phyloP scores from a whole-genome alignment of 805 yeast species.

The Blastobotrys terrestris region DNA sequence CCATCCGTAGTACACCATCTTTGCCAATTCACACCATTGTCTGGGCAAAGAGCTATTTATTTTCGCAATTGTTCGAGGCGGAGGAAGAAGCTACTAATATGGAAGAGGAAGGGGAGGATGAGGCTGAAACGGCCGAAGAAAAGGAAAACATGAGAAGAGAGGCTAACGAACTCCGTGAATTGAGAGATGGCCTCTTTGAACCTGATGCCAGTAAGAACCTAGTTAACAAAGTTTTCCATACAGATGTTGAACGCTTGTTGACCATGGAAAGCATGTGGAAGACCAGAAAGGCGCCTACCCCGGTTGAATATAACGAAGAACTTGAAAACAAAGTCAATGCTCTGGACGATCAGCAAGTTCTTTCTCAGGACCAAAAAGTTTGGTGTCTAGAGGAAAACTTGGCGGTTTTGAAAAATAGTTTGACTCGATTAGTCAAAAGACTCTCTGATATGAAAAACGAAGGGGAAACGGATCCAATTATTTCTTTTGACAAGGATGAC shows the following conservation, averaged over 20 bases:
- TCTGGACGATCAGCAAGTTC: constrained; percentile 23
- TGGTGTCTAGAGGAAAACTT: constrained; percentile 66
- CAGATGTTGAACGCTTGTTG: constrained; percentile 74
- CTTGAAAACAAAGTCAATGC: constrained; percentile 17
- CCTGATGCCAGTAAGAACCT: constrained; percentile 30
- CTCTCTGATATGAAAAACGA: constrained; percentile 11
- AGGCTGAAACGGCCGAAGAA: constrained; percentile 44
- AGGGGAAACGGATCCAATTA: neutral
- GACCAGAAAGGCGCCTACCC: constrained; percentile 59
- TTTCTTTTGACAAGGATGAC: constrained; percentile 86
- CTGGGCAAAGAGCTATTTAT: constrained; percentile 93
- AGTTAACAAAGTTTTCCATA: constrained; percentile 47
- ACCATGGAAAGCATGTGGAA: constrained; percentile 74
- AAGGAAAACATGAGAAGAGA: constrained; percentile 31
- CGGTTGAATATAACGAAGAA: constrained; percentile 38
- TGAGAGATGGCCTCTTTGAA: constrained; percentile 29
- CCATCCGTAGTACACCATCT: constrained; percentile 94
- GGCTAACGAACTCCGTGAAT: constrained; percentile 31
- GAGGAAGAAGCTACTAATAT: constrained; percentile 55
- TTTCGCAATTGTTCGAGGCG: constrained; percentile 62
- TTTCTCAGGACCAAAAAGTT: constrained; percentile 36
- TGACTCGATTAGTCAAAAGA: constrained; percentile 47
- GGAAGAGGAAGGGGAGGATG: constrained; percentile 55
- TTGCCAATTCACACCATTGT: constrained; percentile 94
- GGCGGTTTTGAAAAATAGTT: constrained; percentile 47